Conservation (phyloP, 148 eudicot species). For the Beta vulgaris region DNA sequence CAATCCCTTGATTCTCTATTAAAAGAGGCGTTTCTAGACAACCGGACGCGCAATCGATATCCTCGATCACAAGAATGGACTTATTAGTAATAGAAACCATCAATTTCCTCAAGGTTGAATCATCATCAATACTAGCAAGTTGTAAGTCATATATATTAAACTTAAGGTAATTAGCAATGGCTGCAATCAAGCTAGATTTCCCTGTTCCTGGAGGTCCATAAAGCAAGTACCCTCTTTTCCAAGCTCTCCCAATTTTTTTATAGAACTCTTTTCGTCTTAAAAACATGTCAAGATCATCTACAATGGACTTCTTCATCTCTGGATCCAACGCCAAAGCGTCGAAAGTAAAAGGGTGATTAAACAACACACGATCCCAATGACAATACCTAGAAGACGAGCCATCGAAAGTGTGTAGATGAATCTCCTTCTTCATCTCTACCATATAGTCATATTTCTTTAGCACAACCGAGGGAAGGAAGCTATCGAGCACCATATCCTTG, state of each 20-base stretch:
- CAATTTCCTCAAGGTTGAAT: constrained; percentile 8
- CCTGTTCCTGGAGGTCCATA: constrained; percentile 34
- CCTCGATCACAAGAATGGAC: constrained; percentile 31
- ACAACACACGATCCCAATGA: constrained; percentile 12
- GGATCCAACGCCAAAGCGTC: constrained; percentile 30
- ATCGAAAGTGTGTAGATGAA: constrained; percentile 9
- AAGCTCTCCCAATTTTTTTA: constrained; percentile 24
- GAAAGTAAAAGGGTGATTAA: constrained; percentile 28
- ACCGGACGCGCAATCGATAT: constrained; percentile 23
- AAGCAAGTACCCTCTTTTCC: constrained; percentile 31
- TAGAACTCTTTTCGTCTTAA: constrained; percentile 23
- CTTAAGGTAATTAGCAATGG: constrained; percentile 27
- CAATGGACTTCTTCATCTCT: constrained; percentile 15
- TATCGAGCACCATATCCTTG: constrained; percentile 14
- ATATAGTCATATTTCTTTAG: background rate
- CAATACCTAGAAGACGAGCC: background rate
- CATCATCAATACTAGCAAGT: constrained; percentile 1
- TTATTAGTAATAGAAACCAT: constrained; percentile 12
- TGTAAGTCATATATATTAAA: constrained; percentile 26
- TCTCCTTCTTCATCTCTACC: constrained; percentile 13
- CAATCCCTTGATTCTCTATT: background rate
- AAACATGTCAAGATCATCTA: constrained; percentile 29
- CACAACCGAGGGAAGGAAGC: constrained; percentile 19
- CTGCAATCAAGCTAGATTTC: constrained; percentile 29
- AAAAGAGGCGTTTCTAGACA: constrained; percentile 8